These are phyloP conservation scores for Candida cerambycidarum DNA, from an alignment of 805 yeast species.

Conservation along the genomic window DNA sequence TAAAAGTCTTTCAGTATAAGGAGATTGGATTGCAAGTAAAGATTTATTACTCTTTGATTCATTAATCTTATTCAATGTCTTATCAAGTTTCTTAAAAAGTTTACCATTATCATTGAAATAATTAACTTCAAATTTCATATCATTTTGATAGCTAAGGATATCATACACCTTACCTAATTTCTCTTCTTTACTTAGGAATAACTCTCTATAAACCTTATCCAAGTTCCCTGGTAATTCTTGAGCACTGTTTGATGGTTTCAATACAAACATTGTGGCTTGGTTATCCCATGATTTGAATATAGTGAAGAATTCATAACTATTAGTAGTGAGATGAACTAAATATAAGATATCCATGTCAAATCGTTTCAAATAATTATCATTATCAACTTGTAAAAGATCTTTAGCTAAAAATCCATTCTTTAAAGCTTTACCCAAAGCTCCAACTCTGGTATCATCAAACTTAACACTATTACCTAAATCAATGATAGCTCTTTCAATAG, in stretches of 20 bases:
- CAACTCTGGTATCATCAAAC: conserved; percentile 70
- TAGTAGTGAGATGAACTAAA: conserved; percentile 65
- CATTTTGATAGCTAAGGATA: conserved; percentile 52
- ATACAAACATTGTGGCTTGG: conserved; percentile 50
- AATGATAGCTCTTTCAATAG: conserved; percentile 73
- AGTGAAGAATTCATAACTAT: conserved; percentile 73
- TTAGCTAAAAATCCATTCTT: conserved; percentile 78
- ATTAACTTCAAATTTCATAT: conserved; percentile 52
- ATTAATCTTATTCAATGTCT: conserved; percentile 52
- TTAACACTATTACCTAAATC: conserved; percentile 73
- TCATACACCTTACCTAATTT: conserved; percentile 41
- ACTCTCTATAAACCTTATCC: conserved; percentile 54
- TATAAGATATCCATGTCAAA: conserved; percentile 61
- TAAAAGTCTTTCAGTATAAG: conserved; percentile 49
- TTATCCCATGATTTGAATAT: conserved; percentile 65
- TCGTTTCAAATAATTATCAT: conserved; percentile 52
- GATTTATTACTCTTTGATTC: conserved; percentile 63
- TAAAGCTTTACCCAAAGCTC: conserved; percentile 81
- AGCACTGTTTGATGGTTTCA: conserved; percentile 69
- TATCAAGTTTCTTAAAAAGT: conserved; percentile 58
- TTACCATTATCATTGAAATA: conserved; percentile 56
- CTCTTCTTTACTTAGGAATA: conserved; percentile 47
- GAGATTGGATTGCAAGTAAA: conserved; percentile 72
- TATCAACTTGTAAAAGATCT: conserved; percentile 50
- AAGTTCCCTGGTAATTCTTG: conserved; percentile 61